phyloP scores from a whole-genome alignment of 75 land plant species.

The Selaginella tamariscina region DNA sequence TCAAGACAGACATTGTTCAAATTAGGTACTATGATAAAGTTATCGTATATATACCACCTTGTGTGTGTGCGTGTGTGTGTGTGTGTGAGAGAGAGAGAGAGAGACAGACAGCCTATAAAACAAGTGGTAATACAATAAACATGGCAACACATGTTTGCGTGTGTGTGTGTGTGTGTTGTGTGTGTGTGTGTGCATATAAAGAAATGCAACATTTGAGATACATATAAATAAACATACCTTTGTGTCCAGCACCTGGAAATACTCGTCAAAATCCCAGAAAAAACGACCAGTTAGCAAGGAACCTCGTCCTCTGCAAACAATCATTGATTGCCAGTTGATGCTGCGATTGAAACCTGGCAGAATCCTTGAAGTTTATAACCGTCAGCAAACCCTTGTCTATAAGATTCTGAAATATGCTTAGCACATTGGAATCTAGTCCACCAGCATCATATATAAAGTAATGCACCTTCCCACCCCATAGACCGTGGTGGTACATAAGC shows the following conservation, averaged over 20 bases:
- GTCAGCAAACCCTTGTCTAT: not conserved
- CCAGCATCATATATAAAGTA: conserved; percentile 2
- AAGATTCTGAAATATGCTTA: not conserved
- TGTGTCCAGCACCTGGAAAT: not conserved
- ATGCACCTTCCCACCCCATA: conserved; percentile 5
- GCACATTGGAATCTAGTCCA: not conserved
- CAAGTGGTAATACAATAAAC: no score
- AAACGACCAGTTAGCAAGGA: not conserved
- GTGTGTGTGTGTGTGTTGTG: no score
- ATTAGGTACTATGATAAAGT: no score
- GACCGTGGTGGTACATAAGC: conserved; percentile 17
- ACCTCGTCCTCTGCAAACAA: not conserved
- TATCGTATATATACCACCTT: no score
- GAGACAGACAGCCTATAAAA: no score
- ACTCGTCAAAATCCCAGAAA: conserved; percentile 9
- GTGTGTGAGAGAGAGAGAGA: no score
- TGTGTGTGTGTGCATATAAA: no score
- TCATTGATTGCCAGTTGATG: conserved; percentile 4
- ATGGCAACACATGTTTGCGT: no score
- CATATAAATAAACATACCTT: no score
- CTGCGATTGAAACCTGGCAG: not conserved
- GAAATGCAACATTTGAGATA: no score
- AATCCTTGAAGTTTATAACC: not conserved
- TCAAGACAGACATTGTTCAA: no score
- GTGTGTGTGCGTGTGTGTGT: no score